Evolutionary conservation across 345 rosid genomes (phyloP).

Genomic region (Arabidopsis suecica): DNA sequence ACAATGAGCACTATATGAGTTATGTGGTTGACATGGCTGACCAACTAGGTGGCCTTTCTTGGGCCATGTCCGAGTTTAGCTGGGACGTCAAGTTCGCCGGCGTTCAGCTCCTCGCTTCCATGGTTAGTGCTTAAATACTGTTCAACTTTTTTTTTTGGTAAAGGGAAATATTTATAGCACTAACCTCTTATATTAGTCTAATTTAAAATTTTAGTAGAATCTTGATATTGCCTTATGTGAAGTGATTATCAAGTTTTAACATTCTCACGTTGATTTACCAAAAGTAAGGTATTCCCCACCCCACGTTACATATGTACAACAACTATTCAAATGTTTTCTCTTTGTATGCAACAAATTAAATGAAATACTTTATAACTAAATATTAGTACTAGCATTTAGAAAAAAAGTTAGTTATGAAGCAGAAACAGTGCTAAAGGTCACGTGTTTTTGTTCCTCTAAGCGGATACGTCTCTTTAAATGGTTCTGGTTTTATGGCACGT

Average conservation of each 20-base stretch:
- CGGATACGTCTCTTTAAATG: conserved; percentile 36
- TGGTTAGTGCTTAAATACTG: conserved; percentile 51
- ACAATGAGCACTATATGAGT: conserved; percentile 57
- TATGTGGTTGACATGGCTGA: conserved; percentile 67
- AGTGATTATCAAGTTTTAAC: conserved; percentile 15
- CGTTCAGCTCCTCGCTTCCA: conserved; percentile 77
- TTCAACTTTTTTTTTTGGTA: not conserved
- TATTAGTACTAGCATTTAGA: not conserved
- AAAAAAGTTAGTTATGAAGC: conserved; percentile 13
- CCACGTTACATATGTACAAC: conserved; percentile 4
- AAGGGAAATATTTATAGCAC: not conserved
- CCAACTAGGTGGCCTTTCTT: conserved; percentile 75
- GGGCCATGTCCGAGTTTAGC: conserved; percentile 96
- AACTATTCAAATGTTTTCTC: conserved; percentile 29
- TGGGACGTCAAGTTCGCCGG: conserved; percentile 99
- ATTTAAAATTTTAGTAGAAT: conserved; percentile 1
- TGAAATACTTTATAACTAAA: not conserved
- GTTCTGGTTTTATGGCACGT: conserved; percentile 41
- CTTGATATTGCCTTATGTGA: not conserved
- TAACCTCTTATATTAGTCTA: not conserved
- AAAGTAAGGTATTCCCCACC: conserved; percentile 33
- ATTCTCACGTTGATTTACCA: conserved; percentile 13
- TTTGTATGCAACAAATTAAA: conserved; percentile 12
- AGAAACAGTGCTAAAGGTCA: conserved; percentile 33
- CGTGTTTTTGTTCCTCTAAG: conserved; percentile 39